Conservation (phyloP, 2,329 filamentous ascomycete species). For the Penicillium aurantiogriseum region DNA sequence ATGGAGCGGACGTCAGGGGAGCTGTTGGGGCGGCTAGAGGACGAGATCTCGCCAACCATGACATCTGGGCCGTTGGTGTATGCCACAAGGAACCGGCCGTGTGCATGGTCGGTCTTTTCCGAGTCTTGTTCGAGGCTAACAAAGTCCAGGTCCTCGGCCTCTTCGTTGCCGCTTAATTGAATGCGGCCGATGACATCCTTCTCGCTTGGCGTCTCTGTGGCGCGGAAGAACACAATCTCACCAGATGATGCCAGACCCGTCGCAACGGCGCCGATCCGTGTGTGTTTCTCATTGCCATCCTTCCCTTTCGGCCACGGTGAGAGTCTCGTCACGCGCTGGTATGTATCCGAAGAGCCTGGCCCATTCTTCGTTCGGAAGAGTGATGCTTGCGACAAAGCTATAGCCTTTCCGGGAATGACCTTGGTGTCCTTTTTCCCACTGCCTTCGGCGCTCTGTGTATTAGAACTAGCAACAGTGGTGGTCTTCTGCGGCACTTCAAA, state of each 20-base stretch:
- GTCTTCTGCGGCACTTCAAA: constrained; percentile 54
- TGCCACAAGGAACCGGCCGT: constrained; percentile 63
- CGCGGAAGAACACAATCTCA: constrained; percentile 78
- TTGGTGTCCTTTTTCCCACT: constrained; percentile 17
- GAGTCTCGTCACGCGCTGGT: constrained; percentile 58
- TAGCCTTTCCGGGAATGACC: constrained; percentile 36
- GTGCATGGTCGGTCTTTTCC: constrained; percentile 12
- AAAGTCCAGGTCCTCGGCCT: constrained; percentile 51
- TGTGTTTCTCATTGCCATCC: constrained; percentile 47
- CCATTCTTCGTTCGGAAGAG: constrained; percentile 48
- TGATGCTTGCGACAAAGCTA: constrained; percentile 50
- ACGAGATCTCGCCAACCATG: constrained; percentile 61
- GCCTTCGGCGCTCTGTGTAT: constrained; percentile 14
- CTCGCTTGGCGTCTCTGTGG: constrained; percentile 53
- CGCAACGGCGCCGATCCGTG: constrained; percentile 72
- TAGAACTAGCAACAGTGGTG: not conserved
- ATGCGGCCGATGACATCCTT: constrained; percentile 57
- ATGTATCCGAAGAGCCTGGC: constrained; percentile 50
- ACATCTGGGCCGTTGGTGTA: constrained; percentile 79
- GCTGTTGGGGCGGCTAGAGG: constrained; percentile 47
- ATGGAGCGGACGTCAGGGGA: constrained; percentile 36
- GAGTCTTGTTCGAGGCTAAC: constrained; percentile 29
- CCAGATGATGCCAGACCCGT: constrained; percentile 73
- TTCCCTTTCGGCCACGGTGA: constrained; percentile 48
- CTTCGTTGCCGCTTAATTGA: constrained; percentile 49